Percentiles rank a stretch among this genome's conserved stretches.
Evolutionary conservation across 768 basidiomycete genomes (phyloP).

Genomic region (Floccularia luteovirens): DNA sequence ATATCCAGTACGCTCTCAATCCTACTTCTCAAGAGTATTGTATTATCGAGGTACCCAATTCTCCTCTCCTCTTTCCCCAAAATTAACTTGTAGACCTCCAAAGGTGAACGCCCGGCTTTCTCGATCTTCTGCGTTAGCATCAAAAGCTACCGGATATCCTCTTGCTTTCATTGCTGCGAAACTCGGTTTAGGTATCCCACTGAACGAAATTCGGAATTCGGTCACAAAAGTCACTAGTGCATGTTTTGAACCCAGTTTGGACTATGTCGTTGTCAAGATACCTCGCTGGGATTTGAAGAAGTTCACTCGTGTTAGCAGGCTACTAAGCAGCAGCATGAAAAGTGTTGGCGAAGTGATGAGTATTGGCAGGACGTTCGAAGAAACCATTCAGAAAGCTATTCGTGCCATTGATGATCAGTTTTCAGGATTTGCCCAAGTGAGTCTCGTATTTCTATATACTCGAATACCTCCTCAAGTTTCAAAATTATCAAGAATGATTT

Average conservation of each 20-base stretch:
- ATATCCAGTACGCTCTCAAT: slow-evolving; percentile 98
- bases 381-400: slow-evolving; percentile 98
- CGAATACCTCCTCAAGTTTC: too few species aligned
- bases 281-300: slow-evolving; percentile 99
- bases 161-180: slow-evolving; percentile 98
- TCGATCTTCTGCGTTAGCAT: slow-evolving; percentile 94
- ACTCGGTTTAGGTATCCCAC: slow-evolving; percentile 91
- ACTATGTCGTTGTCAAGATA: slow-evolving; percentile 97
- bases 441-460: too few species aligned
- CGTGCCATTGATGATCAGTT: slow-evolving; percentile 95
- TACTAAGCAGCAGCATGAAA: slow-evolving; percentile 96
- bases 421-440: slow-evolving; percentile 80
- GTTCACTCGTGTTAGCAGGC: slow-evolving; percentile 88
- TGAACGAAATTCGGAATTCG: slow-evolving; percentile 96
- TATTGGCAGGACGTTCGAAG: slow-evolving; percentile 96
- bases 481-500: slow-evolving; percentile 68
- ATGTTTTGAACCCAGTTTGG: slow-evolving; percentile 96
- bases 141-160: slow-evolving; percentile 97
- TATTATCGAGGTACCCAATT: slow-evolving; percentile 75
- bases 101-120: slow-evolving; percentile 90
- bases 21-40: slow-evolving; percentile 94
- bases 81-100: not conserved
- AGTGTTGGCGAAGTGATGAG: slow-evolving; percentile 99
- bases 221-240: slow-evolving; percentile 96
- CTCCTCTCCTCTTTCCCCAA: not conserved